Evolutionary conservation across 106 monocot genomes (phyloP).

Genomic region (Allium cepa): DNA sequence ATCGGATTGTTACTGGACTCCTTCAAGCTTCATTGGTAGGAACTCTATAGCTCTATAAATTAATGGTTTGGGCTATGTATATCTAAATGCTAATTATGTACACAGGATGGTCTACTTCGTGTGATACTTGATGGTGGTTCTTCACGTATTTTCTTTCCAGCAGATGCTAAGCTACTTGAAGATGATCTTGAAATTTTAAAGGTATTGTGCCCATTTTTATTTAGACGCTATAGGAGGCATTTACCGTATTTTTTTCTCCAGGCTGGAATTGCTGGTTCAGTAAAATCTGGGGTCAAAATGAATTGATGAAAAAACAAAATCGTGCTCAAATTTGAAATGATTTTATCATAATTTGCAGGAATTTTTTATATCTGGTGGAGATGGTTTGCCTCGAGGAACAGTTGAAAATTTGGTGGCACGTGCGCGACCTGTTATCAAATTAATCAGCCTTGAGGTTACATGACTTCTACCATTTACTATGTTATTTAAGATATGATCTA

Average conservation of each 20-base stretch:
- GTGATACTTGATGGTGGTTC: conserved; percentile 91
- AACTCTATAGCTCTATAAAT: neutral
- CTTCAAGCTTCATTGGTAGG: conserved; percentile 93
- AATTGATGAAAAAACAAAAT: too few relatives aligned
- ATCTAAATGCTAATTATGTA: conserved; percentile 5
- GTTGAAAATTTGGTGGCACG: conserved; percentile 89
- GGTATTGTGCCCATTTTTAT: conserved; percentile 17
- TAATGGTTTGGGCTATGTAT: neutral
- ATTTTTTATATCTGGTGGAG: conserved; percentile 97
- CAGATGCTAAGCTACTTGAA: conserved; percentile 77
- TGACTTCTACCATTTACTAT: neutral
- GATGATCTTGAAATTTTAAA: conserved; percentile 88
- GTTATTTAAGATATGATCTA: too few relatives aligned
- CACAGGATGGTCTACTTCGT: conserved; percentile 77
- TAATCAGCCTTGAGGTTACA: conserved; percentile 69
- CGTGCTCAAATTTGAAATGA: too few relatives aligned
- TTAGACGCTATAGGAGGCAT: too few relatives aligned
- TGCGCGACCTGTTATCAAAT: conserved; percentile 69
- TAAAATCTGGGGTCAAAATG: too few relatives aligned
- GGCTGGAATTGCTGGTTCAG: too few relatives aligned
- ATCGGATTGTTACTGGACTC: conserved; percentile 89
- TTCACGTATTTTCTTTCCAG: conserved; percentile 58
- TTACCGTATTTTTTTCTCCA: too few relatives aligned
- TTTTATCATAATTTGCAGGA: conserved; percentile 42
- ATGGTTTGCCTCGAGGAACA: conserved; percentile 93